These are phyloP conservation scores for Scheffersomyces parashehatae DNA, from an alignment of 1,139 yeast species.

Conservation along the genomic window DNA sequence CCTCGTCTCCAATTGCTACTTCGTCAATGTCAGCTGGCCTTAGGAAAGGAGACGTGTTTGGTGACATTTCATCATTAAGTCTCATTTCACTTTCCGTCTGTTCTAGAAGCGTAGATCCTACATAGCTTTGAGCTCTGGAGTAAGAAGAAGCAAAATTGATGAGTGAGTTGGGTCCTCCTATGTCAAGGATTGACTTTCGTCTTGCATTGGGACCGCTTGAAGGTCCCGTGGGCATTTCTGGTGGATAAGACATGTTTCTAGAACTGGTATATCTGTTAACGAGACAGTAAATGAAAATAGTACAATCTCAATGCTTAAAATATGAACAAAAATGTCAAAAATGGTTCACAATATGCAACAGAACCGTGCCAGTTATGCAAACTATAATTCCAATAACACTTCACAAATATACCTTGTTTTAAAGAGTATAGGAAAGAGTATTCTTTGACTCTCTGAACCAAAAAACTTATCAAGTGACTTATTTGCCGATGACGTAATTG, in stretches of 20 bases:
- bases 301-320: no score
- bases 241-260: background rate
- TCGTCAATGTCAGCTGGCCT: slow-evolving; percentile 3
- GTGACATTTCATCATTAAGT: slow-evolving; percentile 23
- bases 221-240: background rate
- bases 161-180: slow-evolving; percentile 64
- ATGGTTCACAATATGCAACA: no score
- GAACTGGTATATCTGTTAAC: background rate
- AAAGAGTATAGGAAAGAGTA: no score
- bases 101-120: slow-evolving; percentile 29
- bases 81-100: slow-evolving; percentile 5
- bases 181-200: slow-evolving; percentile 14
- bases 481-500: no score
- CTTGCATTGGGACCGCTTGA: slow-evolving; percentile 3
- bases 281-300: no score
- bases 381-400: no score
- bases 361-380: no score
- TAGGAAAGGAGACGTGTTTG: slow-evolving; percentile 22
- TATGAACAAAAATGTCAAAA: no score
- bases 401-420: no score
- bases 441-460: no score
- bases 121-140: slow-evolving; percentile 69
- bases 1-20: slow-evolving; percentile 4
- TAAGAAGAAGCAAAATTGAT: slow-evolving; percentile 78
- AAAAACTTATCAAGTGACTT: no score